These are phyloP conservation scores for Dillenia suffruticosa DNA, from an alignment of 164 flowering plant genomes.

Conservation along the genomic window DNA sequence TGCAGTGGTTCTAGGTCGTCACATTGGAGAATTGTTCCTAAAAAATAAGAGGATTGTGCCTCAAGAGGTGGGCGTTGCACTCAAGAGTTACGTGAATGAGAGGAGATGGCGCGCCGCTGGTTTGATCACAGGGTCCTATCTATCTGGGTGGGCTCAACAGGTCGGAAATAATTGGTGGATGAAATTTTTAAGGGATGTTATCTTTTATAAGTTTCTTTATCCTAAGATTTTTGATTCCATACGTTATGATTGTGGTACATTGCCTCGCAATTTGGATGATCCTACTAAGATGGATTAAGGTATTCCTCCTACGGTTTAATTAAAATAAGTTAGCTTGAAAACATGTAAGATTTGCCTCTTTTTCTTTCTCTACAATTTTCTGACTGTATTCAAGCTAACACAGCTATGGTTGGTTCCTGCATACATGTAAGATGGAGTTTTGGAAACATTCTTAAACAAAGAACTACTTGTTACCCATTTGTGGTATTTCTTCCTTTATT, in stretches of 20 bases:
- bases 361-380: too few species aligned
- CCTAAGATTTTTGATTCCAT: neutral
- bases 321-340: too few species aligned
- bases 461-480: too few species aligned
- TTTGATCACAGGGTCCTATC: conserved; percentile 16
- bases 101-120: conserved; percentile 25
- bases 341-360: too few species aligned
- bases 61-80: conserved; percentile 5
- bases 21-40: conserved; percentile 20
- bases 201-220: conserved; percentile 14
- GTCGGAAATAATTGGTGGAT: conserved; percentile 19
- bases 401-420: too few species aligned
- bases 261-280: conserved; percentile 5
- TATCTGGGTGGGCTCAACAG: conserved; percentile 28
- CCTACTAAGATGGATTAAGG: too few species aligned
- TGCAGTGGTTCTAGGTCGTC: conserved; percentile 33
- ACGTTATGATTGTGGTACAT: conserved; percentile 21
- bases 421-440: too few species aligned
- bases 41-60: conserved; percentile 2
- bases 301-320: too few species aligned
- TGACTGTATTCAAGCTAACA: too few species aligned
- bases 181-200: conserved; percentile 15
- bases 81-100: conserved; percentile 16
- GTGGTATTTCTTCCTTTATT: too few species aligned
- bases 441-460: too few species aligned